These are phyloP conservation scores for Haplosporangium sp. DNA, from an alignment of 371 early-diverging fungal genomes.

Conservation along the genomic window DNA sequence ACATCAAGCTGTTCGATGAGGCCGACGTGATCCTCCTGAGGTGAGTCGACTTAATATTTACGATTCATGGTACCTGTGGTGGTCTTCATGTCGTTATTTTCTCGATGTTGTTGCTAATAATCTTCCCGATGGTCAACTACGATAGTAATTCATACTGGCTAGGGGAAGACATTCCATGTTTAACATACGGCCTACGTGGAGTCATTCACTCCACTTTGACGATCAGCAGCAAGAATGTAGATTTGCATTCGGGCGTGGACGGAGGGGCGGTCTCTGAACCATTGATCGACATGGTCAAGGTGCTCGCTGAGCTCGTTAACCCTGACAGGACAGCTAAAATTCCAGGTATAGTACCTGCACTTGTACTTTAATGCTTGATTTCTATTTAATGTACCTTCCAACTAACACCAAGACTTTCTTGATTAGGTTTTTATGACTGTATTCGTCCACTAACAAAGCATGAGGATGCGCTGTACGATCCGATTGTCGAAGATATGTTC, in stretches of 20 bases:
- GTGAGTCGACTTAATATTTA: constrained; percentile 35
- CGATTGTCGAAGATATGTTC: constrained; percentile 58
- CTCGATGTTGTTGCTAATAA: no score
- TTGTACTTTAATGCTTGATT: background rate
- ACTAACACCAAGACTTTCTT: background rate
- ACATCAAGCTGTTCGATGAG: constrained; percentile 69
- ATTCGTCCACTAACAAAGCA: constrained; percentile 62
- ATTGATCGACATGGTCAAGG: constrained; percentile 76
- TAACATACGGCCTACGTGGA: constrained; percentile 97
- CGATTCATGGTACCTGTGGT: background rate
- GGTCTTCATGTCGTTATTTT: no score
- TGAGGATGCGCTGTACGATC: constrained; percentile 68
- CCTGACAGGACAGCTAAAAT: constrained; percentile 70
- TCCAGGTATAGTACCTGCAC: constrained; percentile 66
- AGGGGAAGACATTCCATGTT: constrained; percentile 93
- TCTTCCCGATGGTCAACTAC: no score
- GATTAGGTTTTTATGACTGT: constrained; percentile 68
- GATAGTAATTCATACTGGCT: constrained; percentile 87
- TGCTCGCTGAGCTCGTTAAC: constrained; percentile 71
- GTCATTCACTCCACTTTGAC: constrained; percentile 79
- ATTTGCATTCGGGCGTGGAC: constrained; percentile 87
- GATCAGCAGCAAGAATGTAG: constrained; percentile 66
- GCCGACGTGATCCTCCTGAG: constrained; percentile 80
- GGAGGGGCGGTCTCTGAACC: constrained; percentile 89
- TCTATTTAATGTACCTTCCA: background rate